Evolutionary conservation across 352 stramenopile species (phyloP), one percentile per base, ranked within the genome.

Genomic region (Phytopythium delawarense): DNA sequence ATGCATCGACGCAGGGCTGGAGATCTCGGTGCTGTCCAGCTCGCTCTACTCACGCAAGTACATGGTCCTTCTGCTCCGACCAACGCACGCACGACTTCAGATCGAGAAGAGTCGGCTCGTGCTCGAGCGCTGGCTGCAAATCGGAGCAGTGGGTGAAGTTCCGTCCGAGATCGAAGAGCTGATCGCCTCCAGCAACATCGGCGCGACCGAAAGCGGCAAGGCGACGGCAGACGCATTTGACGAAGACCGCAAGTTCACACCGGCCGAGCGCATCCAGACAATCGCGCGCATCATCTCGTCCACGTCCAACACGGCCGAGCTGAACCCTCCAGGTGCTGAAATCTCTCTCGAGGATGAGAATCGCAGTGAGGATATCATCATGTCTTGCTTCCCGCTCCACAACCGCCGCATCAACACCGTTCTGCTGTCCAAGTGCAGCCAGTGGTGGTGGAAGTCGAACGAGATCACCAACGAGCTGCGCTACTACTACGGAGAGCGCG

Each of bases 251-350:
- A 92, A 92, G 65, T 92, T 93, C 57, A 93, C 84, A 9, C 86
- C 86, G 7, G 86, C 86, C 15, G 86, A 94, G 50, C 82, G 86
- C 8, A 84, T 94, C 18, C 86, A 94, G 61, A 92, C 86, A 0
- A 94, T 94, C 44, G 86, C 81, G 7, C 86, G 86, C n/a, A 94
- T 94, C 61, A 89, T 94, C 61, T 91, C 86, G 34, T 92, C 83
- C 1, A 91, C 78, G 1, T 71, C 76, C 2, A 87, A 89, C 55
- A 67, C 80, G 25, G 76, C 88, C 54, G 75, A 92, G 13, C 42
- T 94, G 12, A 92, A 91, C 44, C 86, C 86, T n/a, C 84, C 86
- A 4, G 86, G 81, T 11, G 86, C 86, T 2, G 78, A 77, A 18
- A 93, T 94, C 34, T 85, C 79, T 8, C 78, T 94, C 40, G 86